A percentile compares a stretch with the other conserved stretches of the same genome.
phyloP scores from a whole-genome alignment of 2,329 filamentous ascomycete genomes.

The Aureobasidium uvarum region DNA sequence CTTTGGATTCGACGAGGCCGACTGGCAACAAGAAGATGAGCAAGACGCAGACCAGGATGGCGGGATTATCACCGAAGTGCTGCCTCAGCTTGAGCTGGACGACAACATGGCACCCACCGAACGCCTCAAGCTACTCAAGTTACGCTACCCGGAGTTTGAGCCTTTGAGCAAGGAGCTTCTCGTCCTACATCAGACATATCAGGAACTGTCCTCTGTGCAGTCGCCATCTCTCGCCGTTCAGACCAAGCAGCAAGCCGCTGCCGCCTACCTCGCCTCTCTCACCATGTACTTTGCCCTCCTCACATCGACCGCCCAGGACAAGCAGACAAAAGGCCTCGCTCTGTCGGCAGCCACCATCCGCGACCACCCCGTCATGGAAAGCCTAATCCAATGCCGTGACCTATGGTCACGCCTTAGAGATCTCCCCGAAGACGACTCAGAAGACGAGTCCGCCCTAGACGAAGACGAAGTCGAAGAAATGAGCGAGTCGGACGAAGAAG shows the following conservation, averaged over 20 bases:
- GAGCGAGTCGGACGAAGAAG: slow-evolving; percentile 41
- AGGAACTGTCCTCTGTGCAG: slow-evolving; percentile 5
- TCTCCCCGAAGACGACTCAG: slow-evolving; percentile 43
- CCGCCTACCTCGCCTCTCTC: slow-evolving; percentile 81
- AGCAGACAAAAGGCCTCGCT: slow-evolving; percentile 53
- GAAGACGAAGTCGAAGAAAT: slow-evolving; percentile 19
- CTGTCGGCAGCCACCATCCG: slow-evolving; percentile 75
- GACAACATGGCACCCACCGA: slow-evolving; percentile 75
- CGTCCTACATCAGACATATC: slow-evolving; percentile 55
- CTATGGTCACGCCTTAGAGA: slow-evolving; percentile 75
- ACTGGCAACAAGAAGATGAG: slow-evolving; percentile 65
- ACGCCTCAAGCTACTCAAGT: slow-evolving; percentile 69
- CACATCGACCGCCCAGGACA: slow-evolving; percentile 68
- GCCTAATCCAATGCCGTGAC: slow-evolving; percentile 72
- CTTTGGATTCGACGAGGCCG: slow-evolving; percentile 86
- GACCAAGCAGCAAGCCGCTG: slow-evolving; percentile 75
- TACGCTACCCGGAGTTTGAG: slow-evolving; percentile 89
- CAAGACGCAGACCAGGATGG: slow-evolving; percentile 45
- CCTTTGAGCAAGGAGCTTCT: slow-evolving; percentile 77
- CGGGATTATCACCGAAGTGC: slow-evolving; percentile 73
- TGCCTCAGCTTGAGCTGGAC: slow-evolving; percentile 79
- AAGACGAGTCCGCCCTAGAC: slow-evolving; percentile 26
- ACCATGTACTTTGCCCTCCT: slow-evolving; percentile 93
- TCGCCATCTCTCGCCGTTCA: slow-evolving; percentile 29
- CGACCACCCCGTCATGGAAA: slow-evolving; percentile 89